Base-by-base conservation (phyloP, 1,284 basidiomycete genomes). In the Exobasidium cylindrosporum region DNA sequence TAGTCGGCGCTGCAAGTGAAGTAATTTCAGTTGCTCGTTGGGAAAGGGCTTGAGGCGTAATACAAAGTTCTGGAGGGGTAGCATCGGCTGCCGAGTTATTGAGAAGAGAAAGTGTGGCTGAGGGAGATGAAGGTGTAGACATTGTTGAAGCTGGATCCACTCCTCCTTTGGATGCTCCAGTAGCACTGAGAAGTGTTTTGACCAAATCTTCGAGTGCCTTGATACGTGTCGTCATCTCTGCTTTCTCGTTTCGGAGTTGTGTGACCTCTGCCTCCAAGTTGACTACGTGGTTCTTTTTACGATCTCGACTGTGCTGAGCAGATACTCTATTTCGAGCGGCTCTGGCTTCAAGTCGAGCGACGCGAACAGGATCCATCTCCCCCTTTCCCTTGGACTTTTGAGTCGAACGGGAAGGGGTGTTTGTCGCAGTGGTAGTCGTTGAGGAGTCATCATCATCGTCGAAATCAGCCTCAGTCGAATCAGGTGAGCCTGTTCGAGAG, bases 261-360 rank as follows among this genome's bases (percentile, higher is more conserved):
- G 63, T 65, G 46, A 73, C 43, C 3, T 70, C 67, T 24, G 58
- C 57, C 52, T 79, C 77, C 49, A 79, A 65, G 45, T 67, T 61
- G 40, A 70, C 70, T 30, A 75, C 59, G 54, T 77, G 68, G 1
- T 68, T 72, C 63, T 78, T 79, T 60, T 77, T 77, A 55, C 73
- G 70, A 54, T 79, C 71, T 26, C 77, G 67, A 57, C 72, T 75
- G 54, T 73, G 67, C 49, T 79, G 77, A 11, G 77, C 77, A 21
- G 75, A 76, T 53, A 72, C 70, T 45, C 77, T 70, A 60, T 79
- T 79, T 13, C 77, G 69, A n/a, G 70, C 71, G 52, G 77, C 76
- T 21, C 77, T 65, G 30, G 77, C 77, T 54, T 73, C 67, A 43
- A 75, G 66, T n/a, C 76, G 67, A 32, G 73, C 70, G 31, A 64